Percentiles rank a stretch among this genome's conserved stretches.
These are phyloP conservation scores for Rhytidhysteron rufulum DNA, from an alignment of 2,329 filamentous ascomycete species.

Conservation along the genomic window DNA sequence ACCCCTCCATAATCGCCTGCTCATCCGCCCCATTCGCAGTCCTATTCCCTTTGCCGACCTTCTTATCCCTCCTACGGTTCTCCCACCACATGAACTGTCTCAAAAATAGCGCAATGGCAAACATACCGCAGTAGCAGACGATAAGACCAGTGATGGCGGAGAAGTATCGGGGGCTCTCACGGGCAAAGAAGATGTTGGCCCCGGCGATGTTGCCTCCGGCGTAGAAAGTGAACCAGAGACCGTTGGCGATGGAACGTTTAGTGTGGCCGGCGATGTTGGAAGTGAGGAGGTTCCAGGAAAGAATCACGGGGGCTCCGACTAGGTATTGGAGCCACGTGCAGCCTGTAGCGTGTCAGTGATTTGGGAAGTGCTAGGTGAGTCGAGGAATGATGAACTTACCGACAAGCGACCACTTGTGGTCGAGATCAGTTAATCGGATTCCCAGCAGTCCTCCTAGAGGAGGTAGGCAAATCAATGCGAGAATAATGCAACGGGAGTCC, in stretches of 20 bases:
- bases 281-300: conserved; percentile 50
- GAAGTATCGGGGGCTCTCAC: conserved; percentile 43
- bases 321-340: conserved; percentile 53
- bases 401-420: conserved; percentile 47
- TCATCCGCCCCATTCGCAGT: conserved; percentile 15
- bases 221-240: conserved; percentile 49
- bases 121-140: conserved; percentile 42
- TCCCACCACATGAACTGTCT: conserved; percentile 29
- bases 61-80: conserved; percentile 26
- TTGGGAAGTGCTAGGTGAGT: too few relatives aligned
- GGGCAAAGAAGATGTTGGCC: conserved; percentile 45
- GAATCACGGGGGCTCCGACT: conserved; percentile 48
- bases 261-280: conserved; percentile 47
- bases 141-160: conserved; percentile 43
- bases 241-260: conserved; percentile 48
- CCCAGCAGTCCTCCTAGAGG: conserved; percentile 50
- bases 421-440: conserved; percentile 45
- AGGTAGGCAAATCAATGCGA: conserved; percentile 40
- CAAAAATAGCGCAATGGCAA: conserved; percentile 28
- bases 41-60: conserved; percentile 20
- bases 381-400: too few relatives aligned
- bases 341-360: too few relatives aligned
- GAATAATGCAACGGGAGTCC: conserved; percentile 26
- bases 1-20: conserved; percentile 29
- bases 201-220: conserved; percentile 49